Evolutionary conservation across 2,329 filamentous ascomycete species (phyloP), one percentile per base, ranked within the genome.

Genomic region (Parastagonospora nodorum): DNA sequence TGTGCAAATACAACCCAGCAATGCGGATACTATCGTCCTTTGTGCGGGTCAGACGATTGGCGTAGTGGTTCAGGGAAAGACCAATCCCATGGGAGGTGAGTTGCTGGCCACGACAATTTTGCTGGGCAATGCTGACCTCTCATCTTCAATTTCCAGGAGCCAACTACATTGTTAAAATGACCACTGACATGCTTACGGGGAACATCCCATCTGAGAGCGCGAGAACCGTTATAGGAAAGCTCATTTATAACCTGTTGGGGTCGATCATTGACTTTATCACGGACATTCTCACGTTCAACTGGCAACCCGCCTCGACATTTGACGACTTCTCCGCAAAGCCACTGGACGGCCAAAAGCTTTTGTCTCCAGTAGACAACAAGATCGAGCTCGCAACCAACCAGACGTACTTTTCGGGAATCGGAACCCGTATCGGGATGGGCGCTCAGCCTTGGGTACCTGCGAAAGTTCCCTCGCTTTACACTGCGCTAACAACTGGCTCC

Each of bases 381-480:
- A 78, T 93, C 37, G 80, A 82, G 38, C 78, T 93, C 5, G 63
- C 73, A 14, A 60, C 77, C 42, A 74, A 74, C 88, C 66, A 90
- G 51, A 85, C 85, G 74, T 79, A 83, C 55, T 83, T 84, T 55
- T 76, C 87, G 11, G 78, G 75, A 24, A 79, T 88, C 47, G 86
- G 86, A 2, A 79, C 62, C 7, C 67, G 68, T 2, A 65, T 61
- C 48, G 88, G 45, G 10, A 40, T 70, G 8, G 66, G 89, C 73
- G 82, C 86, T 67, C 83, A 88, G 60, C 88, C 88, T 12, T 96
- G 91, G 72, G 80, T 81, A 0, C 52, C 75, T 0, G 89, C 88
- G 31, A 88, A 89, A 66, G 89, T 94, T 0, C 91, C 91, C 0
- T 84, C 87, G 0, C 79, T 96, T 0, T 94, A 90, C 77, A 90